Conservation (phyloP, 1,284 basidiomycete genomes). For the Vanrija pseudolonga region DNA sequence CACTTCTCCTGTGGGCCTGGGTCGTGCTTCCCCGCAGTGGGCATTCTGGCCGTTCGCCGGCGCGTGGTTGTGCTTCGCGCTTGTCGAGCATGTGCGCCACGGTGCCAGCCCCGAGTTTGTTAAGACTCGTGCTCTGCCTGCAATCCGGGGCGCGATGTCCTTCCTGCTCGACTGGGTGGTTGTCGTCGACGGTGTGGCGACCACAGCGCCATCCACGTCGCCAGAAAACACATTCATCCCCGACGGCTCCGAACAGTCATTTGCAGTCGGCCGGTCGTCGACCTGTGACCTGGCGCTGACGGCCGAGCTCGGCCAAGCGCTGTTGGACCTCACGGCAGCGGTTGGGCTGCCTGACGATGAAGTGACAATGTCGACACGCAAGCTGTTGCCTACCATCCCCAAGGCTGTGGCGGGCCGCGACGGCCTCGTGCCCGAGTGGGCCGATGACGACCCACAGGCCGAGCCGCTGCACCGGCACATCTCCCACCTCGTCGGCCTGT, state of each 20-base stretch:
- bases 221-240: slow-evolving; percentile 10
- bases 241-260: not conserved
- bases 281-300: not conserved
- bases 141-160: not conserved
- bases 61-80: slow-evolving; percentile 7
- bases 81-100: not conserved
- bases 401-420: not conserved
- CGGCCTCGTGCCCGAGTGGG: slow-evolving; percentile 10
- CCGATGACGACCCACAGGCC: not conserved
- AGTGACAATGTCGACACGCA: not conserved
- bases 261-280: slow-evolving; percentile 11
- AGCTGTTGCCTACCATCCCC: not conserved
- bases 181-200: not conserved
- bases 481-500: slow-evolving; percentile 9
- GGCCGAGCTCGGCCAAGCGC: not conserved
- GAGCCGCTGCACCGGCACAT: slow-evolving; percentile 10
- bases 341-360: not conserved
- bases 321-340: not conserved
- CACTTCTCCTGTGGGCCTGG: not conserved
- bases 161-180: not conserved
- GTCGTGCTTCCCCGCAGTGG: not conserved
- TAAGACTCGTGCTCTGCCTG: too few relatives aligned
- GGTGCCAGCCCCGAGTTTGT: not conserved
- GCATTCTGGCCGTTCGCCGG: slow-evolving; percentile 9
- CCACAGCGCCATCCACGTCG: slow-evolving; percentile 8